Evolutionary conservation across 2,329 filamentous ascomycete genomes (phyloP).

Genomic region (Ascochyta pisi): DNA sequence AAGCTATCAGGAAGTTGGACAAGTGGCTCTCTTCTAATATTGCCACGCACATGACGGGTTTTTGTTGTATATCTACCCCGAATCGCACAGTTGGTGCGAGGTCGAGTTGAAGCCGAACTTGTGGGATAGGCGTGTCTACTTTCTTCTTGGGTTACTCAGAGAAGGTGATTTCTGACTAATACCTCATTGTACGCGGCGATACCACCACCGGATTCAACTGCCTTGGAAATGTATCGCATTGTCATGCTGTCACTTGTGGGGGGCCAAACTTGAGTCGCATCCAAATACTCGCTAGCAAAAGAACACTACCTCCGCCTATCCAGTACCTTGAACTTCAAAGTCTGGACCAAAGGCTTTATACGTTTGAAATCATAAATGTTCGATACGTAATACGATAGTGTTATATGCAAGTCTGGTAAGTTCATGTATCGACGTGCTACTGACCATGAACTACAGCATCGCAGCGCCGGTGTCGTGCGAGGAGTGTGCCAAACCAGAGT

Average conservation of each 20-base stretch:
- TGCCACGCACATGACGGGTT: neutral
- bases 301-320: too few species aligned
- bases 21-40: neutral
- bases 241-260: too few species aligned
- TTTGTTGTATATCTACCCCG: slow-evolving; percentile 1
- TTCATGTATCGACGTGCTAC: neutral
- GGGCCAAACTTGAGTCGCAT: too few species aligned
- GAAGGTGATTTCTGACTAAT: neutral
- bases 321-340: too few species aligned
- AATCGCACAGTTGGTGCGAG: slow-evolving; percentile 1
- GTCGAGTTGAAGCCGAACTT: neutral
- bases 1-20: neutral
- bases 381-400: too few species aligned
- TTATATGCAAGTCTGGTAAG: too few species aligned
- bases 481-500: neutral
- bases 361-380: too few species aligned
- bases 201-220: too few species aligned
- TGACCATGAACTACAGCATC: neutral
- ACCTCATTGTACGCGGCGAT: neutral
- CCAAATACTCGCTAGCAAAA: too few species aligned
- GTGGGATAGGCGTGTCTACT: neutral
- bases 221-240: too few species aligned
- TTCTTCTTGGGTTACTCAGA: too few species aligned
- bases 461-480: neutral
- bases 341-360: too few species aligned